Evolutionary conservation across 2,329 filamentous ascomycete species (phyloP), one percentile per base, ranked within the genome.

Genomic region (Lecanicillium sp.): DNA sequence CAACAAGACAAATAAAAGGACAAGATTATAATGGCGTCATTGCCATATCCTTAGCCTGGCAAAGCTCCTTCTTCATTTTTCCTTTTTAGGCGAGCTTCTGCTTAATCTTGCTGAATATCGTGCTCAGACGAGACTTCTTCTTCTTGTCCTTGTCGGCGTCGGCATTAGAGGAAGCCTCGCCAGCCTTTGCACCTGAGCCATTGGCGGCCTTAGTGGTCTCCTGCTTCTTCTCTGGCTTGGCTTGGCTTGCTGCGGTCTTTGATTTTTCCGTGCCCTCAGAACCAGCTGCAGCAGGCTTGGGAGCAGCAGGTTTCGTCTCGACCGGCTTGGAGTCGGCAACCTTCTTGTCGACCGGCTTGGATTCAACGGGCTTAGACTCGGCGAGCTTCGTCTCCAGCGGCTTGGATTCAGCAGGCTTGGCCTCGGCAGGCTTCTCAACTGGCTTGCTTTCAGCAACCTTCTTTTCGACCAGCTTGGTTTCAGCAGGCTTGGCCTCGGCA

Each of bases 71-170:
- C n/a, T n/a, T n/a, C n/a, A n/a, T n/a, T n/a, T n/a, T n/a, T n/a
- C n/a, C n/a, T 49, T 57, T 53, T 40, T 59, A 54, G 33, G 57
- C 54, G 41, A 65, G 47, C 59, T 63, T 76, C 49, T 62, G 55
- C 60, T 71, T 71, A 51, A 77, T 52, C 64, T 73, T 77, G 60
- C 61, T 65, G 54, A 84, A 75, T 50, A 84, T 72, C 38, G 70
- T 62, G 59, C 79, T 83, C 43, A 81, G 51, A 39, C 79, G 70
- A 59, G 75, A 68, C 67, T 79, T 80, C 69, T 80, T 81, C 69
- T 82, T 84, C 64, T 76, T 78, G 11, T 25, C 22, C 38, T 40
- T 35, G 17, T 34, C 27, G 10, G 34, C 9, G 5, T 29, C 35
- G 20, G 39, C 29, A 22, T 34, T 31, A 15, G 31, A 17, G 28